Conservation (phyloP, 441 rosid species). For the Populus hybrid region DNA sequence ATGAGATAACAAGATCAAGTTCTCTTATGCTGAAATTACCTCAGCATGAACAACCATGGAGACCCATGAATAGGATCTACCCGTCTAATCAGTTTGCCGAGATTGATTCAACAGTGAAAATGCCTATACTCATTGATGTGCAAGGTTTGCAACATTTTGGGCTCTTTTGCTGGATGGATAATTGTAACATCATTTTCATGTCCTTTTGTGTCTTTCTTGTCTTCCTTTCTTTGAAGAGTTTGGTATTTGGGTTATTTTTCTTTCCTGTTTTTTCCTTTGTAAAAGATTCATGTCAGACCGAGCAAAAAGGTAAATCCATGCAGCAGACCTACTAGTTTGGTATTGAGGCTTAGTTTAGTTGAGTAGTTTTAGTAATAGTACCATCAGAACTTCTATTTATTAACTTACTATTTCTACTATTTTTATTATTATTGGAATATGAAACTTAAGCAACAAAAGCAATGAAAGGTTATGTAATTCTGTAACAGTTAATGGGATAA, state of each 20-base stretch:
- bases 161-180: neutral
- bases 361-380: no score
- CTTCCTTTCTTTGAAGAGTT: neutral
- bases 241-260: neutral
- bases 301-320: no score
- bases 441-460: no score
- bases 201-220: neutral
- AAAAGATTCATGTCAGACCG: neutral
- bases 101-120: slow-evolving; percentile 37
- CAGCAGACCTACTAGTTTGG: no score
- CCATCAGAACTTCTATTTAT: no score
- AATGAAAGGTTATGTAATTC: no score
- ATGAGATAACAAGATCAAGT: slow-evolving; percentile 41
- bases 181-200: neutral
- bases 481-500: no score
- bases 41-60: slow-evolving; percentile 43
- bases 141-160: slow-evolving; percentile 48
- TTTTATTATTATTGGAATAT: no score
- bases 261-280: neutral
- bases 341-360: no score
- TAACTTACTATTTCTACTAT: no score
- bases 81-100: slow-evolving; percentile 37
- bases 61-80: slow-evolving; percentile 30
- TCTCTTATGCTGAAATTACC: slow-evolving; percentile 36
- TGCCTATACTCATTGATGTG: slow-evolving; percentile 48